Evolutionary conservation across 139 green algal genomes (phyloP), one percentile per base, ranked within the genome.

Genomic region (Trebouxia sp.): DNA sequence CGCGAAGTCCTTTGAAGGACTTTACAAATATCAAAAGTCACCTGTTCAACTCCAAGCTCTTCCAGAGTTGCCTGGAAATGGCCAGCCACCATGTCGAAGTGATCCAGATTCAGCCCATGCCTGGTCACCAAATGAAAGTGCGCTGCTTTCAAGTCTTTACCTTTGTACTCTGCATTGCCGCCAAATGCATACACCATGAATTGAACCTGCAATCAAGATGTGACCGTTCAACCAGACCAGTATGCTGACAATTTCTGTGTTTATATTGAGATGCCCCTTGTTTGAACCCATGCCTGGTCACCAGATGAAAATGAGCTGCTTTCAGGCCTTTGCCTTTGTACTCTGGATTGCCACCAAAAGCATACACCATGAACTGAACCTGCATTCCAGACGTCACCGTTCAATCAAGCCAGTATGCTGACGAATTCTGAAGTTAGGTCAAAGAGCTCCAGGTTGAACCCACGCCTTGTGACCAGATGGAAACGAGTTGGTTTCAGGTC

Each of bases 141-240:
- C 3, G 66, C 66, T 22, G 39, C 66, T 32, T 37, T 76, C 22
- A 76, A 38, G 26, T 76, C 66, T 20, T 50, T 76, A 20, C 66
- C 66, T 38, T 76, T 76, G 66, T 76, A 76, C 66, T 76, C 66
- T 9, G 39, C 41, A 20, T 12, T 24, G 20, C 66, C 66, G 20
- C 66, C 66, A 51, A 76, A 76, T 26, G 66, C 66, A 37, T 53
- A 76, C 35, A 76, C 66, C 35, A 76, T 48, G 66, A 76, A 76
- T 51, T 76, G 66, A 32, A 76, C 41, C 66, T 76, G 30, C 30
- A 10, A 42, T 7, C 28, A 42, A 41, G 4, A 39, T 14, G 10
- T 35, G 1, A 65, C 14, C 3, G 6, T 65, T 28, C 24, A 8
- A 6, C 1, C 1, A 65, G 20, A 65, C n/a, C n/a, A n/a, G n/a